These are phyloP conservation scores for Arthonia radiata DNA, from an alignment of 495 filamentous ascomycete genomes.

Conservation along the genomic window DNA sequence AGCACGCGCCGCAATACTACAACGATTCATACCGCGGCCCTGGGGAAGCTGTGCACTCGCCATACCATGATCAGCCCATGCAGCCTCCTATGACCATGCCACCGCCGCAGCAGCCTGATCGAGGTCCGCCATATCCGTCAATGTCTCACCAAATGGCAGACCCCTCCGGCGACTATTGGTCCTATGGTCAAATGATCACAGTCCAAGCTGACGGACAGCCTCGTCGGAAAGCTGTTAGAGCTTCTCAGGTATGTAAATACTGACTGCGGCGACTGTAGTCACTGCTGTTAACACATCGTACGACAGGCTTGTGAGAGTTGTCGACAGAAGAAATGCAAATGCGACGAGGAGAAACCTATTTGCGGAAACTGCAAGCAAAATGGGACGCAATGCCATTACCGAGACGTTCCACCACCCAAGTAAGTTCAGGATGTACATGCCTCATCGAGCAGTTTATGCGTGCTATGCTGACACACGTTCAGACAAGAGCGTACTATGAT, in stretches of 20 bases:
- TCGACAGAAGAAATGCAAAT: constrained; percentile 44
- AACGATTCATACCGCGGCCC: too few relatives aligned
- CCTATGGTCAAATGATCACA: constrained; percentile 3
- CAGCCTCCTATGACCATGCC: constrained; percentile 5
- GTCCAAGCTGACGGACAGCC: constrained; percentile 1
- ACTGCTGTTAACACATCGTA: not conserved
- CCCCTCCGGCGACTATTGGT: constrained; percentile 2
- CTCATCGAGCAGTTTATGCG: constrained; percentile 2
- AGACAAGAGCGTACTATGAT: constrained; percentile 19
- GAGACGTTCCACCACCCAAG: constrained; percentile 42
- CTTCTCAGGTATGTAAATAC: constrained; percentile 9
- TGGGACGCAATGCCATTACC: constrained; percentile 34
- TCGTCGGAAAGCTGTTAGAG: constrained; percentile 12
- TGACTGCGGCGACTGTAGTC: not conserved
- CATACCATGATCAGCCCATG: constrained; percentile 5
- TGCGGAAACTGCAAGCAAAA: constrained; percentile 26
- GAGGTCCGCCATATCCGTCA: constrained; percentile 2
- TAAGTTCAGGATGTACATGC: constrained; percentile 13
- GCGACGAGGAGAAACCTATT: constrained; percentile 29
- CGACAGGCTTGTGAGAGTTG: constrained; percentile 45
- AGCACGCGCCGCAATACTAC: too few relatives aligned
- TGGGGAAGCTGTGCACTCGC: too few relatives aligned
- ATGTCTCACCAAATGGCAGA: constrained; percentile 1
- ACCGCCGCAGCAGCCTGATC: constrained; percentile 1
- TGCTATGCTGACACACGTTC: constrained; percentile 1